These are phyloP conservation scores for Coniochaeta prunicola DNA, from an alignment of 2,329 filamentous ascomycete species.

Conservation along the genomic window DNA sequence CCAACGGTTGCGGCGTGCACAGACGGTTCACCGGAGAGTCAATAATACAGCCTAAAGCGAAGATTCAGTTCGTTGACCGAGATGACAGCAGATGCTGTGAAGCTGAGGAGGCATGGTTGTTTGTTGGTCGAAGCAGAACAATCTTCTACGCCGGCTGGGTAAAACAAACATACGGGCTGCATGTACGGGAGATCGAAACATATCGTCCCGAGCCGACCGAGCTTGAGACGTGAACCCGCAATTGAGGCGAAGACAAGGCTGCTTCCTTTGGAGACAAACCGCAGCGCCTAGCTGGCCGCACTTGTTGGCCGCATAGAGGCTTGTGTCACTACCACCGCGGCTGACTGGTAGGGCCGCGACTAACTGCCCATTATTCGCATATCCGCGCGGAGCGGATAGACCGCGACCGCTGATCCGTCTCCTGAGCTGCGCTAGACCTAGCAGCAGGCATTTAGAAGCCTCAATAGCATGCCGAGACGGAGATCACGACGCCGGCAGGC, in stretches of 20 bases:
- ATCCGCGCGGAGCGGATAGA: not conserved
- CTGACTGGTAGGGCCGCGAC: not conserved
- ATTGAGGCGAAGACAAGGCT: not conserved
- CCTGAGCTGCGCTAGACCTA: not conserved
- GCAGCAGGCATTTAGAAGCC: not conserved
- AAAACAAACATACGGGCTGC: not conserved
- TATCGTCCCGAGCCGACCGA: not conserved
- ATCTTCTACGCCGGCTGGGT: not conserved
- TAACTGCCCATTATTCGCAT: not conserved
- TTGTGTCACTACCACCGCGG: not conserved
- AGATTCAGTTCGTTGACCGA: not conserved
- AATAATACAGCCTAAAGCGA: not conserved
- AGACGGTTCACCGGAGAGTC: not conserved
- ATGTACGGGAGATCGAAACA: not conserved
- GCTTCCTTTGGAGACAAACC: not conserved
- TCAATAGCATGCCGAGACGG: not conserved
- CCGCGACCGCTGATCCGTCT: not conserved
- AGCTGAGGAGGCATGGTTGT: not conserved
- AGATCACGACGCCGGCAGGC: not conserved
- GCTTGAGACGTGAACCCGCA: not conserved
- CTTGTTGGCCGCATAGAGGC: not conserved
- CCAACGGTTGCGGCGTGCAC: not conserved
- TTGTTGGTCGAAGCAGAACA: not conserved
- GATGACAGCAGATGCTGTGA: not conserved
- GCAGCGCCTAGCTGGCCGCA: not conserved